These are phyloP conservation scores for Yamadazyma dushanensis DNA, from an alignment of 1,139 yeast species.

Conservation along the genomic window DNA sequence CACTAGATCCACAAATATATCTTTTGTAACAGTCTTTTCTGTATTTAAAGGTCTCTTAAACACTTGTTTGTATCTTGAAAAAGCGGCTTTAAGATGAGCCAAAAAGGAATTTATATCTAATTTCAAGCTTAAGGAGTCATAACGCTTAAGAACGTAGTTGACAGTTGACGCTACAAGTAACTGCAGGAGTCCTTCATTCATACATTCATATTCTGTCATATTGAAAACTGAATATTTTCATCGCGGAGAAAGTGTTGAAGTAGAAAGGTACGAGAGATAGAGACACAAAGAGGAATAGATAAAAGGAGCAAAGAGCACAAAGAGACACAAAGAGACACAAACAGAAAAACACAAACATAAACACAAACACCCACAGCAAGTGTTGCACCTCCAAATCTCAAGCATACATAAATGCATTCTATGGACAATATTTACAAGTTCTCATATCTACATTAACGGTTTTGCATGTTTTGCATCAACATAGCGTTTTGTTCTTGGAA, in stretches of 20 bases:
- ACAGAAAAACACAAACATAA: neutral
- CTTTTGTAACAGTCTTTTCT: constrained; percentile 12
- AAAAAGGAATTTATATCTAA: constrained; percentile 14
- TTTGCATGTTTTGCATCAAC: constrained; percentile 51
- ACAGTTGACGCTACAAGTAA: constrained; percentile 33
- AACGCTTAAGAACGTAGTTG: constrained; percentile 23
- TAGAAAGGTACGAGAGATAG: constrained; percentile 1
- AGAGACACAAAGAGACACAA: constrained; percentile 1
- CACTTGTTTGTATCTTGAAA: constrained; percentile 11
- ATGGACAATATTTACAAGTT: constrained; percentile 1
- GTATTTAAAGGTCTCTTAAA: constrained; percentile 14
- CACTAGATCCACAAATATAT: constrained; percentile 10
- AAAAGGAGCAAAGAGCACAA: neutral
- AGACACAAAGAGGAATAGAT: neutral
- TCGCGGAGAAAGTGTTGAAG: constrained; percentile 3
- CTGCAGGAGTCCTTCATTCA: constrained; percentile 22
- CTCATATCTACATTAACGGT: constrained; percentile 19
- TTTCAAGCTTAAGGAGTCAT: constrained; percentile 14
- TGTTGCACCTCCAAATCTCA: neutral
- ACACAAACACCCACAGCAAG: neutral
- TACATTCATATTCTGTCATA: constrained; percentile 15
- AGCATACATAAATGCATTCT: too few relatives aligned
- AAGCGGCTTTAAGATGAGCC: constrained; percentile 10
- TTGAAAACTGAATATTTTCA: neutral
- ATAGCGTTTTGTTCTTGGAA: constrained; percentile 92